Evolutionary conservation across 108 stramenopile species (phyloP).

Genomic region (Skeletonema marinoi): DNA sequence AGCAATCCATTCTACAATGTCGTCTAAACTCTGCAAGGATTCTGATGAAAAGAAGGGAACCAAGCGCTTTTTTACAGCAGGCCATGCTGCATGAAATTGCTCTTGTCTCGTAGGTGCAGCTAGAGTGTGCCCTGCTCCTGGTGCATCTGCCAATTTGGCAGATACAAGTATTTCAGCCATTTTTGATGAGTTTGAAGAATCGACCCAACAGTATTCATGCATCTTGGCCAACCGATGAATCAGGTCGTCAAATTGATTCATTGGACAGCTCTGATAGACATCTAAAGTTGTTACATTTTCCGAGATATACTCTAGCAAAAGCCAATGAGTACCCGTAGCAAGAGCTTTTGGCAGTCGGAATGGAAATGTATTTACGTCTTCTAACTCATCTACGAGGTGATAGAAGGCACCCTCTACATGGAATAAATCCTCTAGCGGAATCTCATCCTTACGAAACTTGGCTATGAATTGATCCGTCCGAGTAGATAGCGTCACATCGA

Average conservation of each 20-base stretch:
- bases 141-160: constrained; percentile 2
- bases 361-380: constrained; percentile 4
- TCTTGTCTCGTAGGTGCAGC: constrained; percentile 10
- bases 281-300: constrained; percentile 7
- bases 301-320: constrained; percentile 22
- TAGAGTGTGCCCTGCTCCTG: constrained; percentile 12
- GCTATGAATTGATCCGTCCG: constrained; percentile 8
- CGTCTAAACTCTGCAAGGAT: not conserved
- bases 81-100: constrained; percentile 19
- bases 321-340: constrained; percentile 20
- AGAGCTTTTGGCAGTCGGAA: constrained; percentile 15
- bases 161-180: not conserved
- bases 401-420: constrained; percentile 23
- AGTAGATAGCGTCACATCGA: not conserved
- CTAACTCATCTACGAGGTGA: constrained; percentile 4
- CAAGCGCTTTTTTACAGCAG: constrained; percentile 17
- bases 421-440: constrained; percentile 30
- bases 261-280: constrained; percentile 23
- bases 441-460: constrained; percentile 30
- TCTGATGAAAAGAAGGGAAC: not conserved
- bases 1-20: constrained; percentile 15
- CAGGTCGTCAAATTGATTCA: constrained; percentile 20
- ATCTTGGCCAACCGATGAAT: constrained; percentile 19
- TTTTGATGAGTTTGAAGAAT: not conserved
- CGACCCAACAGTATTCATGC: constrained; percentile 26